Evolutionary conservation across 768 basidiomycete genomes (phyloP).

Genomic region (Naganishia vaughanmartiniae): DNA sequence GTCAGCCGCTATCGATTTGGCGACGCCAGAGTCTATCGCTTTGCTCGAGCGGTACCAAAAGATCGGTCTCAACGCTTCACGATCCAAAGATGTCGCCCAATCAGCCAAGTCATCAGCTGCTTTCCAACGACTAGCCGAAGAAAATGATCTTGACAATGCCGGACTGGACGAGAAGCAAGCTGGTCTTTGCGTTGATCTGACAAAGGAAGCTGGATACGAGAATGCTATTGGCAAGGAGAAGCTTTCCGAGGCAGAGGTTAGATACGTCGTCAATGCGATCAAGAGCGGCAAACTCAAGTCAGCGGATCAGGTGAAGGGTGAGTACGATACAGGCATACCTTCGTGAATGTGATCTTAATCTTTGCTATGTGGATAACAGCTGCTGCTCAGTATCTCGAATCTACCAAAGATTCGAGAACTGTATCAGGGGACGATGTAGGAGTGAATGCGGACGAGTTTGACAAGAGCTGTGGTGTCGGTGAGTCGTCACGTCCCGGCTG

Average conservation of each 20-base stretch:
- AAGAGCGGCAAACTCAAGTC: constrained; percentile 70
- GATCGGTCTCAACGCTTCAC: constrained; percentile 70
- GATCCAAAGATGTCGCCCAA: constrained; percentile 78
- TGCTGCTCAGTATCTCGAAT: constrained; percentile 71
- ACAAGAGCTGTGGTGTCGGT: constrained; percentile 84
- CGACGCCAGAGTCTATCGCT: constrained; percentile 53
- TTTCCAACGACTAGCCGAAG: constrained; percentile 68
- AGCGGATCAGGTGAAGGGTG: constrained; percentile 83
- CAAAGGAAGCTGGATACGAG: constrained; percentile 54
- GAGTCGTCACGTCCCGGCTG: constrained; percentile 45
- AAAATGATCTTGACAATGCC: constrained; percentile 56
- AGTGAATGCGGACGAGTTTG: constrained; percentile 68
- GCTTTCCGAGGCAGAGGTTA: constrained; percentile 61
- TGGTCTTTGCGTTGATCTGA: constrained; percentile 65
- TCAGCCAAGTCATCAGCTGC: constrained; percentile 70
- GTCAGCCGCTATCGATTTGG: constrained; percentile 46
- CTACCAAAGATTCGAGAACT: constrained; percentile 56
- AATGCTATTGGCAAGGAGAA: constrained; percentile 63
- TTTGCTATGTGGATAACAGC: constrained; percentile 54
- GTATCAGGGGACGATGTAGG: constrained; percentile 14
- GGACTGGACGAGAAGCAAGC: constrained; percentile 73
- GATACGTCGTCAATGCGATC: constrained; percentile 67
- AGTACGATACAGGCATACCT: constrained; percentile 39
- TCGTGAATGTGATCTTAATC: no score
- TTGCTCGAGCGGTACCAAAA: constrained; percentile 65